phyloP scores from a whole-genome alignment of 495 filamentous ascomycete genomes.

The Penicillium arizonense region DNA sequence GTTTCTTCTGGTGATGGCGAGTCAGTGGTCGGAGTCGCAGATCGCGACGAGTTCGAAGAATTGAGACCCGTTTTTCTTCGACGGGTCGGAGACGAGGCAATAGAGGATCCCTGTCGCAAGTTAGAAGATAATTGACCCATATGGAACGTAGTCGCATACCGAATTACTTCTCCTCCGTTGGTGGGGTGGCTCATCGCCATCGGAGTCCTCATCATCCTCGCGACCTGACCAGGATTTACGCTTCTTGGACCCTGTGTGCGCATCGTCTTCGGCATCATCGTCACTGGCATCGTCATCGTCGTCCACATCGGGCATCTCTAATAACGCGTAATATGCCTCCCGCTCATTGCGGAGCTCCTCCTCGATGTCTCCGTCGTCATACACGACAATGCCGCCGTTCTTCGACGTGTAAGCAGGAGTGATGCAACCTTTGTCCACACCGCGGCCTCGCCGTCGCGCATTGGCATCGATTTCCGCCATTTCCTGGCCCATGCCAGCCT shows the following conservation, averaged over 20 bases:
- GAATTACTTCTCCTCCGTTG: conserved; percentile 86
- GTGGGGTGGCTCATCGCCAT: conserved; percentile 64
- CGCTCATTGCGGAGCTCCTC: conserved; percentile 74
- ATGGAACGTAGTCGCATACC: conserved; percentile 44
- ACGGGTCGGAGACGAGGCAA: conserved; percentile 49
- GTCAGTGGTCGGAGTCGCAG: conserved; percentile 46
- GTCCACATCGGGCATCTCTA: conserved; percentile 87
- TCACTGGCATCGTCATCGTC: conserved; percentile 52
- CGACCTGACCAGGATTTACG: conserved; percentile 81
- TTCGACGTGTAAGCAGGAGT: conserved; percentile 68
- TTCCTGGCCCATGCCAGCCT: conserved; percentile 43
- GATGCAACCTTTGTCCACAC: conserved; percentile 65
- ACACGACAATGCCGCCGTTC: conserved; percentile 82
- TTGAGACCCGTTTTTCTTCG: conserved; percentile 34
- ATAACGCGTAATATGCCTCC: conserved; percentile 76
- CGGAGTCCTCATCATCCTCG: conserved; percentile 67
- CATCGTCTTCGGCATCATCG: conserved; percentile 44
- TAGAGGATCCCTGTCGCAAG: conserved; percentile 55
- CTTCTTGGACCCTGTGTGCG: conserved; percentile 54
- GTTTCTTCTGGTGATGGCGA: conserved; percentile 57
- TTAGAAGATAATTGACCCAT: conserved; percentile 18
- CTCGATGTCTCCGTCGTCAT: conserved; percentile 95
- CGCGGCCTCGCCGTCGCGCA: conserved; percentile 45
- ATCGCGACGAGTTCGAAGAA: conserved; percentile 47
- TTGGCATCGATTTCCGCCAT: conserved; percentile 50